phyloP scores from a whole-genome alignment of 164 flowering plant genomes.

The Vitis vinifera region DNA sequence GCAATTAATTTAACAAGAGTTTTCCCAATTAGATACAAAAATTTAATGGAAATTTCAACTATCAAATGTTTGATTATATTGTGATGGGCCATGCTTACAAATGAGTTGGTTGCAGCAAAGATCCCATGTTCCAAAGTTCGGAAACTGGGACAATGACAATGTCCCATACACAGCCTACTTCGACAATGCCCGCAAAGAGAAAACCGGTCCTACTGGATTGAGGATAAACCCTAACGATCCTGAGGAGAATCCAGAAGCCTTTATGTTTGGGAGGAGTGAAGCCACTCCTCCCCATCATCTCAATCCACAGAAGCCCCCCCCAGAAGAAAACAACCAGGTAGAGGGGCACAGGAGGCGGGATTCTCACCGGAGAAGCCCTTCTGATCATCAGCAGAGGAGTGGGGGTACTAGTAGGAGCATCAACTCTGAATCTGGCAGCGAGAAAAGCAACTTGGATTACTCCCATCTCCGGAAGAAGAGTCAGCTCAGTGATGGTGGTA shows the following conservation, averaged over 20 bases:
- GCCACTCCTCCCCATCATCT: slow-evolving; percentile 1
- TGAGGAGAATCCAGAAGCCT: slow-evolving; percentile 61
- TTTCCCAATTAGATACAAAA: background rate
- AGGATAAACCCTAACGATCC: slow-evolving; percentile 74
- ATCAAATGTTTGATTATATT: background rate
- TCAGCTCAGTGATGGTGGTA: slow-evolving; percentile 16
- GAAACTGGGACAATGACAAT: slow-evolving; percentile 59
- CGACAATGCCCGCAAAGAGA: slow-evolving; percentile 56
- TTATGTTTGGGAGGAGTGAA: slow-evolving; percentile 11
- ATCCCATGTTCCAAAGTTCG: slow-evolving; percentile 62
- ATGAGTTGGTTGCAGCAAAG: slow-evolving; percentile 22
- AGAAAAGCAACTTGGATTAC: slow-evolving; percentile 31
- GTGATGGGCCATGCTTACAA: background rate
- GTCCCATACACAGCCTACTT: slow-evolving; percentile 60
- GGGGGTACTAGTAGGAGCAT: slow-evolving; percentile 18
- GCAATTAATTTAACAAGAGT: slow-evolving; percentile 3
- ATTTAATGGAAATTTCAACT: no score
- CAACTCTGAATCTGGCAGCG: slow-evolving; percentile 31
- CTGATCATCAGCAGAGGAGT: slow-evolving; percentile 9
- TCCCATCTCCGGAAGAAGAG: slow-evolving; percentile 27
- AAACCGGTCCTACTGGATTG: slow-evolving; percentile 15
- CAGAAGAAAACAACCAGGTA: slow-evolving; percentile 1
- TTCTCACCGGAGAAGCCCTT: slow-evolving; percentile 2
- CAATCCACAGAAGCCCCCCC: slow-evolving; percentile 10
- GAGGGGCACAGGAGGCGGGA: slow-evolving; percentile 7